Conservation (phyloP, 768 basidiomycete genomes). For the Phanerochaete sordida region DNA sequence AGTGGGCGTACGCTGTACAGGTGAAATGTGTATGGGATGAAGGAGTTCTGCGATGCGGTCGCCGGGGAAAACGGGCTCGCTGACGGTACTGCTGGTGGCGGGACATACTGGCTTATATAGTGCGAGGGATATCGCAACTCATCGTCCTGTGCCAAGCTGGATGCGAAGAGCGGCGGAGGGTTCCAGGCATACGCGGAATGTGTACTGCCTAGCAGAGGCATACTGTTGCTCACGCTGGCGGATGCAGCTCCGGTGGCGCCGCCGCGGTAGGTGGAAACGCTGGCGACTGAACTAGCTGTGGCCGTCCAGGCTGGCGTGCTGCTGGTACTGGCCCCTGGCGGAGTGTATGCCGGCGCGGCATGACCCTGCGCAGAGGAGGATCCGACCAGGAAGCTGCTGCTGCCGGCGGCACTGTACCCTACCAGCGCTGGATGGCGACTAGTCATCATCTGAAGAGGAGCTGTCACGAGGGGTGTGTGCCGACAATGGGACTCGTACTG, state of each 20-base stretch:
- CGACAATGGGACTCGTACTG: background rate
- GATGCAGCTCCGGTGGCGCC: slow-evolving; percentile 13
- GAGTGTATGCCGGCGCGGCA: background rate
- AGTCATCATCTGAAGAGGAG: background rate
- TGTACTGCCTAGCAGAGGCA: slow-evolving; percentile 15
- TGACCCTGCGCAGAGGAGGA: background rate
- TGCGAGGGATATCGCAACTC: slow-evolving; percentile 1
- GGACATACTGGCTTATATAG: slow-evolving; percentile 12
- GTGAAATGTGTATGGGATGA: slow-evolving; percentile 2
- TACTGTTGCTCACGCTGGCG: background rate
- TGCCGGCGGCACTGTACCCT: background rate
- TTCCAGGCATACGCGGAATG: slow-evolving; percentile 12
- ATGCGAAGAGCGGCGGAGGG: slow-evolving; percentile 10
- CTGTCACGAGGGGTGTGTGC: background rate
- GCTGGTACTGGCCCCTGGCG: too few species aligned
- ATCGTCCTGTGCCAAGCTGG: slow-evolving; percentile 3
- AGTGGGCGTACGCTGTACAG: background rate
- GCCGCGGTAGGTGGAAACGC: too few species aligned
- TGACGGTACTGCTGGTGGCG: background rate
- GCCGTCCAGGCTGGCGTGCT: too few species aligned
- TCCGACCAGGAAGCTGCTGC: background rate
- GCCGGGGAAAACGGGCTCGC: background rate
- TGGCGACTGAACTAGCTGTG: background rate
- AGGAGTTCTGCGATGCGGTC: too few species aligned
- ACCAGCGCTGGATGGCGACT: background rate